Evolutionary conservation across 2,329 filamentous ascomycete species (phyloP).

Genomic region (Neofusicoccum laricinum): DNA sequence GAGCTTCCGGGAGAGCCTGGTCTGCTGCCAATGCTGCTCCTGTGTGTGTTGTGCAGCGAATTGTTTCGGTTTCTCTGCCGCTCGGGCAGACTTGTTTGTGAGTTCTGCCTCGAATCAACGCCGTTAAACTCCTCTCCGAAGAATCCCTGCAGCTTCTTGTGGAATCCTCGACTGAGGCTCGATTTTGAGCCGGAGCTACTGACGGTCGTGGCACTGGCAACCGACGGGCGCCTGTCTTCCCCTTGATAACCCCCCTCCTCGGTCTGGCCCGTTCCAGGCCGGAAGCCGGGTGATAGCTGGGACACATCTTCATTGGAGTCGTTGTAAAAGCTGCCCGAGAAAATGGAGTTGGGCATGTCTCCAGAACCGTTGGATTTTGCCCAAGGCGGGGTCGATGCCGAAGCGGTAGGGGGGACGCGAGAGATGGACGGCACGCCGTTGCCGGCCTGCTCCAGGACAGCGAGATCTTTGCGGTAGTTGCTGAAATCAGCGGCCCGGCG

Average conservation of each 20-base stretch:
- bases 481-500: constrained; percentile 58
- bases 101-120: constrained; percentile 61
- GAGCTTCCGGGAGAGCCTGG: constrained; percentile 72
- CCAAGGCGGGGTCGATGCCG: constrained; percentile 52
- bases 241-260: constrained; percentile 45
- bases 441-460: constrained; percentile 63
- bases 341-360: constrained; percentile 44
- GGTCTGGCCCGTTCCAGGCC: constrained; percentile 53
- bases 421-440: constrained; percentile 56
- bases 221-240: constrained; percentile 80
- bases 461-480: constrained; percentile 70
- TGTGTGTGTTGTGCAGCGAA: constrained; percentile 67
- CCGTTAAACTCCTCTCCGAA: constrained; percentile 86
- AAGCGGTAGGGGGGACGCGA: constrained; percentile 58
- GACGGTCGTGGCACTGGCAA: constrained; percentile 80
- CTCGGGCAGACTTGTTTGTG: constrained; percentile 63
- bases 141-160: constrained; percentile 83
- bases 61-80: constrained; percentile 70
- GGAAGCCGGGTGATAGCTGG: constrained; percentile 69
- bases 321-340: constrained; percentile 62
- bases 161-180: constrained; percentile 65
- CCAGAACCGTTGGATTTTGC: constrained; percentile 41
- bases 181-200: constrained; percentile 82
- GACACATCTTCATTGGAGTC: constrained; percentile 69
- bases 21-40: constrained; percentile 47